Base-by-base conservation (phyloP, 352 stramenopile species). In the Phytophthora boehmeriae region DNA sequence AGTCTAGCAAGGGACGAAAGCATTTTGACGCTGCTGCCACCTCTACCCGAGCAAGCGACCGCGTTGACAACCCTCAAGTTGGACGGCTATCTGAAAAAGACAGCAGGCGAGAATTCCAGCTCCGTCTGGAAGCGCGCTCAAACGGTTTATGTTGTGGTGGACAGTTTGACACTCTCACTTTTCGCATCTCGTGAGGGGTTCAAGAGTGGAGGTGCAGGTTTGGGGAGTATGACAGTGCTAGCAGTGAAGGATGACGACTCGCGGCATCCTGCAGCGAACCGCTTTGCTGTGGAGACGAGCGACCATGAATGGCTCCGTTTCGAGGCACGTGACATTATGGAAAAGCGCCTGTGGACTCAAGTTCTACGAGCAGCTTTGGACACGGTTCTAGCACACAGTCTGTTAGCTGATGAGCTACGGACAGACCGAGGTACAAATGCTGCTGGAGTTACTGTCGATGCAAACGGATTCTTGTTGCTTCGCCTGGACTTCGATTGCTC, bases 151-250 rank as follows among this genome's bases (percentile, higher is more conserved):
- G 73, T 88, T 2, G 71, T 64, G 2, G 54, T 85, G 14, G 68
- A 79, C n/a, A 71, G 52, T 0, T 69, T 91, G 10, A 64, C 51
- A 11, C 45, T 91, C 10, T 61, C 67, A 1, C 83, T 91, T 19
- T 87, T 83, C 53, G 78, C 76, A 1, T 79, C 78, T 1, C 70
- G 80, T 4, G 84, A 93, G 28, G 75, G 73, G 0, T 90, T 83
- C 34, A 89, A 89, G 28, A 62, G 69, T 17, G 75, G 74, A 32
- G 57, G 51, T 0, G 67, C 51, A 20, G 62, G 54, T 0, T 49
- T 60, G 22, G 38, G 63, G 11, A 56, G 66, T 4, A 64, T 80
- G 32, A 76, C 73, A 1, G 52, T 78, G 0, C 50, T 86, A 0
- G 68, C 71, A 1, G 68, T 77, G 2, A 74, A 78, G 43, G 55